phyloP scores from a whole-genome alignment of 768 basidiomycete genomes.

The Suillus luteus region DNA sequence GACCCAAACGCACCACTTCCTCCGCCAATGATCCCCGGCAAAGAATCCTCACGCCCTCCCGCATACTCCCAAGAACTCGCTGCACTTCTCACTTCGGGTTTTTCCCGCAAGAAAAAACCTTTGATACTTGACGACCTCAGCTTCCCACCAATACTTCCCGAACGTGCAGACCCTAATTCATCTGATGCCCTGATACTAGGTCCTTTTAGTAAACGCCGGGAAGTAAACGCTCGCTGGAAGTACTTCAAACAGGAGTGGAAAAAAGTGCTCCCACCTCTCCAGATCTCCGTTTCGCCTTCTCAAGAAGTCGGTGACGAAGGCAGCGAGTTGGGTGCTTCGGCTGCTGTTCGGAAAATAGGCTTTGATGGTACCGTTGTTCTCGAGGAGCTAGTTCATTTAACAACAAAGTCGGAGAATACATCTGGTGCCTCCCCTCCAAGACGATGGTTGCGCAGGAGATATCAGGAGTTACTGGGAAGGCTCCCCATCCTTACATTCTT shows the following conservation, averaged over 20 bases:
- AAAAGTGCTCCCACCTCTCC: constrained; percentile 63
- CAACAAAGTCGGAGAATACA: constrained; percentile 34
- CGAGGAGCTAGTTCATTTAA: constrained; percentile 48
- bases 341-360: constrained; percentile 38
- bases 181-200: constrained; percentile 63
- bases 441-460: constrained; percentile 50
- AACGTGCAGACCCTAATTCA: constrained; percentile 56
- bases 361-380: constrained; percentile 47
- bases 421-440: constrained; percentile 22
- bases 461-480: constrained; percentile 58
- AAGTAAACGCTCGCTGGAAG: constrained; percentile 72
- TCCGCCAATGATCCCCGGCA: constrained; percentile 51
- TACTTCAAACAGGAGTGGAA: constrained; percentile 57
- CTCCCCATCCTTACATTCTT: constrained; percentile 54
- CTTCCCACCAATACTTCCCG: constrained; percentile 56
- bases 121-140: constrained; percentile 43
- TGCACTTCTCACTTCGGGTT: constrained; percentile 58
- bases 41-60: constrained; percentile 62
- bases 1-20: constrained; percentile 45
- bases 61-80: constrained; percentile 61
- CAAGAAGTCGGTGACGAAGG: constrained; percentile 9
- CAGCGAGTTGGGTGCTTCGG: constrained; percentile 18
- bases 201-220: constrained; percentile 69
- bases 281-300: constrained; percentile 37
- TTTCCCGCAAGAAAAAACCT: constrained; percentile 48